These are phyloP conservation scores for Botryotinia calthae DNA, from an alignment of 2,329 filamentous ascomycete species.

Conservation along the genomic window DNA sequence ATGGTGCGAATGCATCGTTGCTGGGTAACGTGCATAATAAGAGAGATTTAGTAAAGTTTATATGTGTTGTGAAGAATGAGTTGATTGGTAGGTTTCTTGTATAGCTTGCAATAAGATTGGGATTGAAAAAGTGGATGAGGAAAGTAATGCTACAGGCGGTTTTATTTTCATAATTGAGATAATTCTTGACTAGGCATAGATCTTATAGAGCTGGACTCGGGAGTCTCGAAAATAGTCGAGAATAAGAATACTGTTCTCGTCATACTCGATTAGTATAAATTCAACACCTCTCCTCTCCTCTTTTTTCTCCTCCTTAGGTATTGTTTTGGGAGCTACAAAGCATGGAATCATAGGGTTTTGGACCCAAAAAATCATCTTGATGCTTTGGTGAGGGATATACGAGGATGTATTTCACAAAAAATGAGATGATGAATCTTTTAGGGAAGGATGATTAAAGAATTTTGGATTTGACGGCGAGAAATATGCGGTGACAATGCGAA, in stretches of 20 bases:
- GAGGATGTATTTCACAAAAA: background rate
- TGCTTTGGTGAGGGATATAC: background rate
- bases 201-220: too few relatives aligned
- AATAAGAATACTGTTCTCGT: background rate
- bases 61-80: too few relatives aligned
- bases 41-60: too few relatives aligned
- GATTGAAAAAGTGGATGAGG: background rate
- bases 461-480: too few relatives aligned
- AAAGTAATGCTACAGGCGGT: too few relatives aligned
- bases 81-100: too few relatives aligned
- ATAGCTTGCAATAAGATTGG: background rate
- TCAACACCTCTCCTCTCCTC: background rate
- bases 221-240: background rate
- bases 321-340: background rate
- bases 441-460: rapidly evolving
- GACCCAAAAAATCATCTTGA: background rate
- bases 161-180: background rate
- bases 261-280: background rate
- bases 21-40: too few relatives aligned
- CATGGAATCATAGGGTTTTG: background rate
- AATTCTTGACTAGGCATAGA: background rate
- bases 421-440: background rate
- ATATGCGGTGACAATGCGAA: background rate
- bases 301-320: background rate
- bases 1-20: too few relatives aligned